Conservation (phyloP, 1,284 basidiomycete species). For the Cryptococcus wingfieldii region DNA sequence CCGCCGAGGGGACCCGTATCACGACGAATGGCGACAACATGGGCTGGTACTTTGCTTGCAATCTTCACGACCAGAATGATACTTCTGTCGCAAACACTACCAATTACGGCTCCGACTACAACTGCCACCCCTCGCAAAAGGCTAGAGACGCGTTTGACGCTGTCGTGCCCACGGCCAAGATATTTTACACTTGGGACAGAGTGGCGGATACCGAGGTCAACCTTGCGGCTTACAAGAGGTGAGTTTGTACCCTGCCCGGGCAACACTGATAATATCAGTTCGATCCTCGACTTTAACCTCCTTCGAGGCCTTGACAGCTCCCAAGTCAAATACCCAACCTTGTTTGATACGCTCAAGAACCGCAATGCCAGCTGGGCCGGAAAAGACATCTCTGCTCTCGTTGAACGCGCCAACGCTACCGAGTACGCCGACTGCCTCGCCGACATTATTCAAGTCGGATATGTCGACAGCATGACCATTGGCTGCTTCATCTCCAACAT, state of each 20-base stretch:
- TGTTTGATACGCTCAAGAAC: slow-evolving; percentile 74
- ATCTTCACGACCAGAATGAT: slow-evolving; percentile 72
- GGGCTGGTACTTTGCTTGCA: slow-evolving; percentile 93
- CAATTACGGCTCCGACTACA: slow-evolving; percentile 60
- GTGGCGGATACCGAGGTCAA: slow-evolving; percentile 68
- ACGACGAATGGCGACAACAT: slow-evolving; percentile 51
- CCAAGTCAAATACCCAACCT: slow-evolving; percentile 71
- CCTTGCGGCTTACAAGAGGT: slow-evolving; percentile 87
- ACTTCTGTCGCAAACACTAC: slow-evolving; percentile 62
- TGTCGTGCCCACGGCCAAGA: slow-evolving; percentile 66
- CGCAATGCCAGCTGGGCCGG: slow-evolving; percentile 70
- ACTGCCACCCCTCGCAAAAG: slow-evolving; percentile 64
- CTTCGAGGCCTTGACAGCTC: slow-evolving; percentile 75
- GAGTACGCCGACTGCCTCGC: slow-evolving; percentile 74
- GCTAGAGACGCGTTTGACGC: slow-evolving; percentile 55
- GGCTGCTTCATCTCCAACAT: slow-evolving; percentile 94
- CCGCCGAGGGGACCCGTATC: slow-evolving; percentile 65
- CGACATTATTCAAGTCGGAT: slow-evolving; percentile 82
- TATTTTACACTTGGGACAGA: slow-evolving; percentile 90
- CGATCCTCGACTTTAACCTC: slow-evolving; percentile 78
- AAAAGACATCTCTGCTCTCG: slow-evolving; percentile 78
- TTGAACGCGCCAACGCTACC: slow-evolving; percentile 60
- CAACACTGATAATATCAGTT: slow-evolving; percentile 50
- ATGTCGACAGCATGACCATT: slow-evolving; percentile 88
- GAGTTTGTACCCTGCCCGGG: slow-evolving; percentile 37